A percentile compares a stretch with the other conserved stretches of the same genome.
Conservation (phyloP, 495 filamentous ascomycete genomes). For the Lophiostoma macrostomum region DNA sequence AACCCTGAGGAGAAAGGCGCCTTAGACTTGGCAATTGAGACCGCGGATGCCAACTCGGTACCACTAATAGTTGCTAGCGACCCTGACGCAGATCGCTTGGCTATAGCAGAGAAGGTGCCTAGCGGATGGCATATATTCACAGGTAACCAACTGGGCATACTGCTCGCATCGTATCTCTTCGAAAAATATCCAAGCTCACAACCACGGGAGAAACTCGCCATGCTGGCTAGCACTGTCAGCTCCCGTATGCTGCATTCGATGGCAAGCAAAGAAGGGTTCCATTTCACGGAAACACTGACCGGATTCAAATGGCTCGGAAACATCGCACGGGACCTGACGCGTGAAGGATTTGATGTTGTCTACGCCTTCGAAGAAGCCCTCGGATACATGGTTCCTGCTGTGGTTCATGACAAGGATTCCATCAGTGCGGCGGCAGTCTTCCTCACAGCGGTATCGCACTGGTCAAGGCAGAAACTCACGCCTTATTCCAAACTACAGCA, state of each 20-base stretch:
- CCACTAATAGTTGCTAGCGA: slow-evolving; percentile 63
- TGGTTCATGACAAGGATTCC: slow-evolving; percentile 70
- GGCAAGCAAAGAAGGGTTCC: slow-evolving; percentile 54
- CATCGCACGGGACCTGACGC: slow-evolving; percentile 34
- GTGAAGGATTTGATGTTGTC: slow-evolving; percentile 47
- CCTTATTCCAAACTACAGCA: slow-evolving; percentile 58
- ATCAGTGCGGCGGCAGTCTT: slow-evolving; percentile 66
- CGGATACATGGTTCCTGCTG: slow-evolving; percentile 68
- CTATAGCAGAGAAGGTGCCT: slow-evolving; percentile 59
- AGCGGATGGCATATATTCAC: slow-evolving; percentile 63
- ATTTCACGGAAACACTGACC: slow-evolving; percentile 64
- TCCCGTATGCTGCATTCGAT: slow-evolving; percentile 63
- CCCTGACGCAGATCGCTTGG: slow-evolving; percentile 71
- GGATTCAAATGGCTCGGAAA: slow-evolving; percentile 73
- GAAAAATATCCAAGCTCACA: slow-evolving; percentile 45
- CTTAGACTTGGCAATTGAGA: slow-evolving; percentile 59
- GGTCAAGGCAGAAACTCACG: slow-evolving; percentile 54
- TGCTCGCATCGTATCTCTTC: slow-evolving; percentile 59
- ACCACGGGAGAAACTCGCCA: slow-evolving; percentile 42
- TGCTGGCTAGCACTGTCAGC: slow-evolving; percentile 65
- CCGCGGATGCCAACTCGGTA: slow-evolving; percentile 51
- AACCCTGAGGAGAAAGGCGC: slow-evolving; percentile 72
- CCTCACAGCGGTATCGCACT: slow-evolving; percentile 54
- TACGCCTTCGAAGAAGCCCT: slow-evolving; percentile 74
- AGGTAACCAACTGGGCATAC: slow-evolving; percentile 65